Percentiles rank a stretch among this genome's conserved stretches.
Conservation (phyloP, 2,329 filamentous ascomycete species). For the Ascochyta clinopodiicola region DNA sequence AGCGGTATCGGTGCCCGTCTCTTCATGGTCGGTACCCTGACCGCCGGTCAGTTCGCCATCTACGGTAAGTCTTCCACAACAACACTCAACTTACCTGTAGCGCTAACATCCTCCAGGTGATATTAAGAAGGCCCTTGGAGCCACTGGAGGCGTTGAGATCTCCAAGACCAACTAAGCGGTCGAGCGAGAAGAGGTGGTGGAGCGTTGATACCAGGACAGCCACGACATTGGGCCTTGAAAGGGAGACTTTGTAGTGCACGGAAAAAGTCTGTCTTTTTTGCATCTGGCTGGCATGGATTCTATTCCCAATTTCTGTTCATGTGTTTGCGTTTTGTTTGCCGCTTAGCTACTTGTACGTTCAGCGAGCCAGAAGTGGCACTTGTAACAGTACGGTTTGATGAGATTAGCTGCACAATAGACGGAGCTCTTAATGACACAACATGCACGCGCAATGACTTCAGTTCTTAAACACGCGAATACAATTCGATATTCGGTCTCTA, state of each 20-base stretch:
- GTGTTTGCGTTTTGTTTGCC: constrained; percentile 38
- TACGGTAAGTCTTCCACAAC: constrained; percentile 62
- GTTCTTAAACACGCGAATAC: too few relatives aligned
- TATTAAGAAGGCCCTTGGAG: constrained; percentile 72
- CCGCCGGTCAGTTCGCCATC: constrained; percentile 76
- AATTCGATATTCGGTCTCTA: too few relatives aligned
- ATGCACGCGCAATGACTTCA: background rate
- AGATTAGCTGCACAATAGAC: constrained; percentile 42
- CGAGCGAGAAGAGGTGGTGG: constrained; percentile 9
- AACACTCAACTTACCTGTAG: background rate
- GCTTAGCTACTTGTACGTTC: constrained; percentile 36
- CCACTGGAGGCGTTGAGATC: constrained; percentile 66
- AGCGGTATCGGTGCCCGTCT: constrained; percentile 81
- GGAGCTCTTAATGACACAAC: constrained; percentile 26
- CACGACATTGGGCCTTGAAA: constrained; percentile 23
- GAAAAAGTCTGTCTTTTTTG: constrained; percentile 41
- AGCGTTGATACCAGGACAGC: constrained; percentile 40
- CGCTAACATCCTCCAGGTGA: constrained; percentile 45
- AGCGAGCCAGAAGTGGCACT: constrained; percentile 26
- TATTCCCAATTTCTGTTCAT: constrained; percentile 30
- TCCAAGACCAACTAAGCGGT: constrained; percentile 35
- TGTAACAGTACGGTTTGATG: constrained; percentile 42
- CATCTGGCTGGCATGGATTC: constrained; percentile 36
- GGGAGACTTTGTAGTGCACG: constrained; percentile 27
- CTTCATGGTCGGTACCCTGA: constrained; percentile 71